Percentiles rank a stretch among this genome's conserved stretches.
phyloP scores from a whole-genome alignment of 495 filamentous ascomycete genomes.

The Cercophora sp. region DNA sequence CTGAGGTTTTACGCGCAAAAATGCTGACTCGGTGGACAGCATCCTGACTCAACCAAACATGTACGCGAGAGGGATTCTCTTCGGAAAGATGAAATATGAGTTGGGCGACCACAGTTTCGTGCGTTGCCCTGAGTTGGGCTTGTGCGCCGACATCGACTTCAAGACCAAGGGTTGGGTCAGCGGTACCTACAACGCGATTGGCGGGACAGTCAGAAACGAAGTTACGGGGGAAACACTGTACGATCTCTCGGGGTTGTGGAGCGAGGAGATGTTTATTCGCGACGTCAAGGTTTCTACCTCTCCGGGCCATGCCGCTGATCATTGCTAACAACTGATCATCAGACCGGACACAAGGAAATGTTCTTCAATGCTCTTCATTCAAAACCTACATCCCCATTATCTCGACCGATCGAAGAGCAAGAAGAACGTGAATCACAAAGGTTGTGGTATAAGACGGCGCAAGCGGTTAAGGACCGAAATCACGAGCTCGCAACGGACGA shows the following conservation, averaged over 20 bases:
- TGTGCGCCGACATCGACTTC: constrained; percentile 94
- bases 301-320: neutral
- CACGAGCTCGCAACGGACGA: constrained; percentile 90
- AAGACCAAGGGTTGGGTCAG: constrained; percentile 98
- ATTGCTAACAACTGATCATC: neutral
- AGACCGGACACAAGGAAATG: constrained; percentile 85
- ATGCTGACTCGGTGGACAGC: constrained; percentile 39
- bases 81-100: constrained; percentile 99
- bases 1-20: neutral
- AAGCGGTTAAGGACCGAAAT: constrained; percentile 76
- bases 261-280: constrained; percentile 86
- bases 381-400: constrained; percentile 69
- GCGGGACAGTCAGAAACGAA: constrained; percentile 86
- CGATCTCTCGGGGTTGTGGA: constrained; percentile 91
- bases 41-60: constrained; percentile 97
- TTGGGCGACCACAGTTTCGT: constrained; percentile 94
- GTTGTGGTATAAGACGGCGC: constrained; percentile 75
- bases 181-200: constrained; percentile 93
- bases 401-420: constrained; percentile 79
- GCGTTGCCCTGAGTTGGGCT: constrained; percentile 79
- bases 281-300: constrained; percentile 69
- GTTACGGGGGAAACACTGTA: constrained; percentile 80
- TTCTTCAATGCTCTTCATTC: constrained; percentile 82
- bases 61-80: constrained; percentile 96
- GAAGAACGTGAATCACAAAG: constrained; percentile 85